Conservation (phyloP, 345 rosid species). For the Boechera retrofracta region DNA sequence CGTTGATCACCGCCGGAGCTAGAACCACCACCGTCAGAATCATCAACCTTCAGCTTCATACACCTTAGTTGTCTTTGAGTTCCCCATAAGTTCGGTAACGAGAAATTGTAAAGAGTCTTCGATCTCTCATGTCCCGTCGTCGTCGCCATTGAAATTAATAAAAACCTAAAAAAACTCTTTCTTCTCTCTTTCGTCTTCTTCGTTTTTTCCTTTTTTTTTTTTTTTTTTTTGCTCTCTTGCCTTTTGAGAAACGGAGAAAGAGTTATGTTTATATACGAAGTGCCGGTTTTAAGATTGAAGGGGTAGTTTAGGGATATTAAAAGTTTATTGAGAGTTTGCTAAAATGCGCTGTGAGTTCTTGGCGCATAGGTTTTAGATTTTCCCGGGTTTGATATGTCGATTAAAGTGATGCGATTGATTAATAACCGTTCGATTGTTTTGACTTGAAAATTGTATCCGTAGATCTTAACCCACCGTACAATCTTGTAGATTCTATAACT, state of each 20-base stretch:
- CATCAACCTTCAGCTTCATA: conserved; percentile 50
- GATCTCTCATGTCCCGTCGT: conserved; percentile 59
- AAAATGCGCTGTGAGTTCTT: conserved; percentile 32
- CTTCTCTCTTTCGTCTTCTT: neutral
- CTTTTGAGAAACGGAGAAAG: conserved; percentile 37
- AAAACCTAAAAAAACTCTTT: neutral
- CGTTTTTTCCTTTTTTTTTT: neutral
- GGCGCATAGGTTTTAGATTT: conserved; percentile 6
- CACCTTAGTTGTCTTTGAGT: conserved; percentile 53
- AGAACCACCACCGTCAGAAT: neutral
- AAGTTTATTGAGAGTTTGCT: conserved; percentile 2
- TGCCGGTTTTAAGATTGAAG: conserved; percentile 41
- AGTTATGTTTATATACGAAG: conserved; percentile 15
- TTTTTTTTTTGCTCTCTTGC: neutral
- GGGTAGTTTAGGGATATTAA: conserved; percentile 25
- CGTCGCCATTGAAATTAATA: conserved; percentile 46
- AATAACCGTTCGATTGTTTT: conserved; percentile 34
- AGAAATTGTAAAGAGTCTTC: conserved; percentile 55
- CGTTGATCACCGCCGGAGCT: conserved; percentile 26
- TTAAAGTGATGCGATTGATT: conserved; percentile 2
- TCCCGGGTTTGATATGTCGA: neutral
- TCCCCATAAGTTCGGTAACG: conserved; percentile 63
- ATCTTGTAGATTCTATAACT: too few relatives aligned
- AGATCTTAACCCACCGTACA: neutral
- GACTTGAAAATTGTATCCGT: neutral